A percentile compares a stretch with the other conserved stretches of the same genome.
Conservation (phyloP, 2,329 filamentous ascomycete genomes). For the Diaporthe sp. region DNA sequence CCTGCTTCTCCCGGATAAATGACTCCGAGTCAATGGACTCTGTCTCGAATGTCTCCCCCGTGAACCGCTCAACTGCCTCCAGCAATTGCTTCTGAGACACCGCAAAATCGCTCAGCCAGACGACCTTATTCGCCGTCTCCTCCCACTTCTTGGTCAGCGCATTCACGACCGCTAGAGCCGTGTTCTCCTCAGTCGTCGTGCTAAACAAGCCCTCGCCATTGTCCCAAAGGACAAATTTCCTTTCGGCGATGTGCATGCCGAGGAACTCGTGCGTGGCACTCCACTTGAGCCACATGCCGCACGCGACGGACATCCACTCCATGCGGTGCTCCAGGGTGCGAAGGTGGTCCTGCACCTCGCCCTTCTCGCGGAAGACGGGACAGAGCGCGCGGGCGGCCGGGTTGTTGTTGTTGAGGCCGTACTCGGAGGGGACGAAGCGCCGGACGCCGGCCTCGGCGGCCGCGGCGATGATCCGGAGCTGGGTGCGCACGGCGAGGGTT, state of each 20-base stretch:
- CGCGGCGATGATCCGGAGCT: conserved; percentile 67
- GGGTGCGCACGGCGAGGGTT: conserved; percentile 52
- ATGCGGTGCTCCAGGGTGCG: conserved; percentile 46
- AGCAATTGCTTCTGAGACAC: conserved; percentile 53
- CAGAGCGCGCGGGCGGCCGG: conserved; percentile 47
- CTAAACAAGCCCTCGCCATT: conserved; percentile 52
- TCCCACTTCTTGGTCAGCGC: conserved; percentile 47
- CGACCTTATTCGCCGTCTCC: conserved; percentile 51
- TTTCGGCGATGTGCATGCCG: conserved; percentile 43
- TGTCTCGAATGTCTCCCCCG: conserved; percentile 56
- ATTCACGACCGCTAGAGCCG: conserved; percentile 48
- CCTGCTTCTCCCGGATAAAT: conserved; percentile 49
- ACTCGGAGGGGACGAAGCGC: conserved; percentile 70
- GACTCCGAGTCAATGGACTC: conserved; percentile 47
- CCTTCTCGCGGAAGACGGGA: conserved; percentile 48
- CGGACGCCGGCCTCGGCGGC: conserved; percentile 68
- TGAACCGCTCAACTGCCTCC: conserved; percentile 64
- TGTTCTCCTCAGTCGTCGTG: conserved; percentile 53
- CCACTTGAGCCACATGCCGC: conserved; percentile 51
- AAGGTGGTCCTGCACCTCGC: conserved; percentile 48
- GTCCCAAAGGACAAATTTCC: conserved; percentile 50
- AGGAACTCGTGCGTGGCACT: conserved; percentile 47
- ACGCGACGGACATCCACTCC: conserved; percentile 50
- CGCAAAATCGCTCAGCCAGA: conserved; percentile 53
- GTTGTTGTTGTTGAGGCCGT: conserved; percentile 54